These are phyloP conservation scores for Arctostaphylos glauca DNA, from an alignment of 148 eudicot genomes.

Conservation along the genomic window DNA sequence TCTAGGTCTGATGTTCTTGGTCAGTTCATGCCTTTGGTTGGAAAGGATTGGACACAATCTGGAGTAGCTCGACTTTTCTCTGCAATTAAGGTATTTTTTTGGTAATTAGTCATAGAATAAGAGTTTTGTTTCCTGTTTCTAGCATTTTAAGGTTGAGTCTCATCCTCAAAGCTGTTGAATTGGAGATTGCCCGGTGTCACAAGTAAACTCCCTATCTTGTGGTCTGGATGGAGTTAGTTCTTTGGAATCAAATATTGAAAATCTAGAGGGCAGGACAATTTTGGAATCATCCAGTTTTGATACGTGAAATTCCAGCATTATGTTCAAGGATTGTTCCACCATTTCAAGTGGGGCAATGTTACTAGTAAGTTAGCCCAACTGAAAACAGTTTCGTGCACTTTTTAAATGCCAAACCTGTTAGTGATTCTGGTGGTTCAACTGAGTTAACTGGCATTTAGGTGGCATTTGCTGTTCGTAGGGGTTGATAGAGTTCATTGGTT, in stretches of 20 bases:
- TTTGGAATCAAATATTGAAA: not conserved
- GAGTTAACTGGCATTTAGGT: too few species aligned
- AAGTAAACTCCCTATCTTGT: not conserved
- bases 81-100: slow-evolving; percentile 78
- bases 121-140: not conserved
- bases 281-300: not conserved
- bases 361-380: not conserved
- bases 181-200: not conserved
- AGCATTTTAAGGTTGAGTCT: not conserved
- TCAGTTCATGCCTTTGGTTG: slow-evolving; percentile 98
- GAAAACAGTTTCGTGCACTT: not conserved
- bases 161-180: not conserved
- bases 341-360: not conserved
- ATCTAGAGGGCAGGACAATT: not conserved
- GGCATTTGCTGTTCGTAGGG: too few species aligned
- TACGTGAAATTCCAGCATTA: not conserved
- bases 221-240: not conserved
- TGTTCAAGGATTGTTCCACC: not conserved
- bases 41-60: slow-evolving; percentile 97
- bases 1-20: slow-evolving; percentile 99
- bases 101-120: not conserved
- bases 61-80: slow-evolving; percentile 94
- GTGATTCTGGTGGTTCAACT: too few species aligned
- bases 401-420: not conserved
- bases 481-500: too few species aligned